These are phyloP conservation scores for Melampsora abietis-canadensis DNA, from an alignment of 1,284 basidiomycete species.

Conservation along the genomic window DNA sequence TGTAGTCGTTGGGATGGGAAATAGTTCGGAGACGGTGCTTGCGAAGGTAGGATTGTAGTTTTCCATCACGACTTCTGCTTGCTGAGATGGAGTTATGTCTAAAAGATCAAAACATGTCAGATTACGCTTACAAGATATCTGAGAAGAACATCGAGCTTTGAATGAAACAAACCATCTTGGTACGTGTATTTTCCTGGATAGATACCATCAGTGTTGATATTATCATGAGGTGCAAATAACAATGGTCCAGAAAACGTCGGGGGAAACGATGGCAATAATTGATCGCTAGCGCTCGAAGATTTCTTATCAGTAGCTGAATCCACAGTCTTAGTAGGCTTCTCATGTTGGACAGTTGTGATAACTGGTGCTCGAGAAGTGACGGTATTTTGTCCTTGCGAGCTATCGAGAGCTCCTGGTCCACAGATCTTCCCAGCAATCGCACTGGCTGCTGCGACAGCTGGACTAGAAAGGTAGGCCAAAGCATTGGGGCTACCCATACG, in stretches of 20 bases:
- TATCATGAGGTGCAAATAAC: constrained; percentile 92
- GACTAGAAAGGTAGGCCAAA: constrained; percentile 89
- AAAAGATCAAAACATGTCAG: neutral
- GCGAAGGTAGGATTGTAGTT: constrained; percentile 94
- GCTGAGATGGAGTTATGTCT: constrained; percentile 89
- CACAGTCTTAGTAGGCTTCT: neutral
- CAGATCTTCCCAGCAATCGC: constrained; percentile 88
- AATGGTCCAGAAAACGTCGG: constrained; percentile 74
- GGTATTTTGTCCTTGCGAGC: neutral
- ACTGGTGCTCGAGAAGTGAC: neutral
- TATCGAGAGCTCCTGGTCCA: constrained; percentile 62
- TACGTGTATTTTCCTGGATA: constrained; percentile 99
- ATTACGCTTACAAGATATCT: neutral
- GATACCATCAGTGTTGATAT: constrained; percentile 95
- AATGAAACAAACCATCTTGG: constrained; percentile 63
- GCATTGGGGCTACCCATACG: constrained; percentile 96
- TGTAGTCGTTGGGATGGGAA: constrained; percentile 44
- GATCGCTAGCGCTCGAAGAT: constrained; percentile 55
- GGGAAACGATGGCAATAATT: constrained; percentile 77
- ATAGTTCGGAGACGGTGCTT: constrained; percentile 65
- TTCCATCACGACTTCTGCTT: constrained; percentile 93
- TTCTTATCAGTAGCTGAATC: neutral
- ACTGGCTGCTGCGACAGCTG: constrained; percentile 92
- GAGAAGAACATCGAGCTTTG: neutral
- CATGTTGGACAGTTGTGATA: constrained; percentile 2